These are phyloP conservation scores for Wickerhamiella galacta DNA, from an alignment of 805 yeast species.

Conservation along the genomic window DNA sequence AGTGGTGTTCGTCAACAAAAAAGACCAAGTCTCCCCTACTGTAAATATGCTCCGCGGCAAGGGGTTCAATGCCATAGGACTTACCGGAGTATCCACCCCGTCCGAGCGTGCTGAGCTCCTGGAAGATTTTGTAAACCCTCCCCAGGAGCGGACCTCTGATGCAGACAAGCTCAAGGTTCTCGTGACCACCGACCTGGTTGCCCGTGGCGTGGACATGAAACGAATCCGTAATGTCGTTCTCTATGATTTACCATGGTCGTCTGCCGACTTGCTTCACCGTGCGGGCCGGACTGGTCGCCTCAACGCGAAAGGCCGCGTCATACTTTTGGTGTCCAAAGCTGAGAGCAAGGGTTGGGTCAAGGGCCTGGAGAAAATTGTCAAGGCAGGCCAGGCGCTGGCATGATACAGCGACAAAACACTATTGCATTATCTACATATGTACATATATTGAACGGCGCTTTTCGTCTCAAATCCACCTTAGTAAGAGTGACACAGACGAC, in stretches of 20 bases:
- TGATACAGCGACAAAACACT: too few species aligned
- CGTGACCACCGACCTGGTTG: conserved; percentile 74
- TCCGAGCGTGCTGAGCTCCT: conserved; percentile 44
- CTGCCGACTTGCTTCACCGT: conserved; percentile 78
- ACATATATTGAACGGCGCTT: too few species aligned
- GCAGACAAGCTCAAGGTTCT: conserved; percentile 30
- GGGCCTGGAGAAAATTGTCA: conserved; percentile 57
- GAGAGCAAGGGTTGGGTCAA: conserved; percentile 66
- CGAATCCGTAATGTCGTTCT: conserved; percentile 68
- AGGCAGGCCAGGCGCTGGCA: conserved; percentile 23
- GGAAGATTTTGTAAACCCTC: conserved; percentile 46
- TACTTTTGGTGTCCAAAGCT: conserved; percentile 51
- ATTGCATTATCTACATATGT: too few species aligned
- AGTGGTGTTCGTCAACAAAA: conserved; percentile 69
- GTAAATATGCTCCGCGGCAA: conserved; percentile 36
- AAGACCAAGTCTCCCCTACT: conserved; percentile 41
- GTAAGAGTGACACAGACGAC: too few species aligned
- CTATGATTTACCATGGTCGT: conserved; percentile 69
- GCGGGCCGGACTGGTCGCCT: conserved; percentile 91
- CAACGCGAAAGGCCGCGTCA: conserved; percentile 77
- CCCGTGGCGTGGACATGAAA: conserved; percentile 78
- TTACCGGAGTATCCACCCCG: conserved; percentile 49
- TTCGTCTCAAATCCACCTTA: too few species aligned
- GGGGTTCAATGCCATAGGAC: conserved; percentile 43
- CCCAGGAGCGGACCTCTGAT: conserved; percentile 21